Conservation (phyloP, 2,329 filamentous ascomycete species). For the Pyricularia sp. region DNA sequence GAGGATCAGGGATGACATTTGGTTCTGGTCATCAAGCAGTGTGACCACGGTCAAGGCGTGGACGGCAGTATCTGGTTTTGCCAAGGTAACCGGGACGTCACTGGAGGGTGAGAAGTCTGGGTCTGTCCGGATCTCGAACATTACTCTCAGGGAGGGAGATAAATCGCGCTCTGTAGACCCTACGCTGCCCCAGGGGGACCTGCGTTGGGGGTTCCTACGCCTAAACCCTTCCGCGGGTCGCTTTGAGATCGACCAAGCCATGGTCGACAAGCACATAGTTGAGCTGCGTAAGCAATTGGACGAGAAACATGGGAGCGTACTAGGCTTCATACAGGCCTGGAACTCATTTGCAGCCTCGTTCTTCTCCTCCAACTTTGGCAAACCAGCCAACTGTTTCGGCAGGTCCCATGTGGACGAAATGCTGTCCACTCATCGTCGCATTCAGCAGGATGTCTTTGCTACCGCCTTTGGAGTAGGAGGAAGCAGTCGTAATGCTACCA, state of each 20-base stretch:
- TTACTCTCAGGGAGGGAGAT: neutral
- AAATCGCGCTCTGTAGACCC: conserved; percentile 15
- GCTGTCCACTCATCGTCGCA: conserved; percentile 35
- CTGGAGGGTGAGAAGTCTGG: conserved; percentile 45
- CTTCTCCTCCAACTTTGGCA: conserved; percentile 43
- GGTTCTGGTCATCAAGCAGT: conserved; percentile 46
- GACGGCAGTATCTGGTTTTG: conserved; percentile 46
- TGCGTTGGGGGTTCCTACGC: conserved; percentile 46
- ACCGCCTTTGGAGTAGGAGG: neutral
- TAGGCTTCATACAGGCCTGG: conserved; percentile 39
- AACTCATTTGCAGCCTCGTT: conserved; percentile 43
- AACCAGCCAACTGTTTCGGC: conserved; percentile 41
- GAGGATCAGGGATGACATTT: conserved; percentile 55
- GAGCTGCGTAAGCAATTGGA: conserved; percentile 50
- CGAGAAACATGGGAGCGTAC: conserved; percentile 32
- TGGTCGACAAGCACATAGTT: conserved; percentile 49
- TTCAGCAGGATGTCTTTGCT: conserved; percentile 36
- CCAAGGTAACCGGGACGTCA: conserved; percentile 42
- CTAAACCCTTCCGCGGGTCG: conserved; percentile 41
- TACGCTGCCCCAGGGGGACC: conserved; percentile 34
- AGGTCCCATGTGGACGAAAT: conserved; percentile 41
- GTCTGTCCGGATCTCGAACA: conserved; percentile 28
- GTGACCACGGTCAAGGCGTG: conserved; percentile 46
- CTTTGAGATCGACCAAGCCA: conserved; percentile 49
- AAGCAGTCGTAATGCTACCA: conserved; percentile 16